Base-by-base conservation (phyloP, 2,329 filamentous ascomycete species). In the Penicillium sp. region DNA sequence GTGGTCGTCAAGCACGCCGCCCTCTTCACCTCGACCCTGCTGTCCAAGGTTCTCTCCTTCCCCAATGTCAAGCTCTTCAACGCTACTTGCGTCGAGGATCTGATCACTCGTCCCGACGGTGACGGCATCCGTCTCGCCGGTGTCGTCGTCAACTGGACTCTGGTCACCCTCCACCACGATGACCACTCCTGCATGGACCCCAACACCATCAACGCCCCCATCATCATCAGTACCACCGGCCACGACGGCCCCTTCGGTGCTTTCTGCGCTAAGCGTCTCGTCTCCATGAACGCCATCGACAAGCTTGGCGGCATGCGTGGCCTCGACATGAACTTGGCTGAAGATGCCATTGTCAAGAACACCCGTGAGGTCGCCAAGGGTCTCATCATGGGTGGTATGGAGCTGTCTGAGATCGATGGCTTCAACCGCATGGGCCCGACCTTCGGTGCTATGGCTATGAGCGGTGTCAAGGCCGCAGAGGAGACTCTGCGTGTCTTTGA, bases 21-120 rank as follows among this genome's bases (percentile, higher is more conserved):
- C 0, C 83, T 96, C 57, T 96, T 96, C 81, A 97, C 92, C 28
- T 91, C 88, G 56, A 96, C 92, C 23, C 80, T 97, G 55, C 79
- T 97, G 67, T 88, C 87, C 71, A 89, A 89, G 76, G 92, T 97
- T 9, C 80, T 97, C 48, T 77, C 83, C 55, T 90, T 95, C 79
- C 89, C 90, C 60, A 96, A 97, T 76, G 85, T 96, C 69, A 97
- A 97, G 84, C 86, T 97, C 59, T 97, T 96, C 86, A 97, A 97
- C 72, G 92, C 92, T 33, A 96, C 92, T 31, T 83, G 89, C 18
- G 92, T 97, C 39, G 92, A 97, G 78, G 92, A 97, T 69, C 81
- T 97, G 59, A 93, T 97, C 76, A 96, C 92, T 18, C 89, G 92
- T 40, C 84, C 84, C 11, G 74, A 77, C 43, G 78, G 74, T 34